These are phyloP conservation scores for Wickerhamiella pararugosa DNA, from an alignment of 1,139 yeast species.

Conservation along the genomic window DNA sequence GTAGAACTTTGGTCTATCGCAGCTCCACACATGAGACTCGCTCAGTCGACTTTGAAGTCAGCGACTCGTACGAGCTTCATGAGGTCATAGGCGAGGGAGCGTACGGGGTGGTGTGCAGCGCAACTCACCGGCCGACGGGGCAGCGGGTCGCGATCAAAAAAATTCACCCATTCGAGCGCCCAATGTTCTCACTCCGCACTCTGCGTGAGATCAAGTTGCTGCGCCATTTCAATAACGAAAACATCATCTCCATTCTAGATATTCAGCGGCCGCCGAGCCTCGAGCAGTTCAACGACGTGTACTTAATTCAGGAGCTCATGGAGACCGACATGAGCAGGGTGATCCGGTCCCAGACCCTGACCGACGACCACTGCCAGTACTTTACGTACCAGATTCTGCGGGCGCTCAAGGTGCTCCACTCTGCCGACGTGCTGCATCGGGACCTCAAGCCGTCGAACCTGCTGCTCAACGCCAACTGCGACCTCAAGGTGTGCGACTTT, in stretches of 20 bases:
- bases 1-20: slow-evolving; percentile 11
- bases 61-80: slow-evolving; percentile 70
- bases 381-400: slow-evolving; percentile 81
- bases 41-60: slow-evolving; percentile 67
- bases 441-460: slow-evolving; percentile 87
- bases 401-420: slow-evolving; percentile 80
- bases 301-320: slow-evolving; percentile 88
- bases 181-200: slow-evolving; percentile 84
- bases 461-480: slow-evolving; percentile 81
- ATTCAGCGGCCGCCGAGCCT: slow-evolving; percentile 73
- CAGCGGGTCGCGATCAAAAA: slow-evolving; percentile 91
- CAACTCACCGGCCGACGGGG: slow-evolving; percentile 72
- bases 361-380: slow-evolving; percentile 89
- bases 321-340: slow-evolving; percentile 90
- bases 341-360: slow-evolving; percentile 66
- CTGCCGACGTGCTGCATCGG: slow-evolving; percentile 82
- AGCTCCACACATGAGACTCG: slow-evolving; percentile 20
- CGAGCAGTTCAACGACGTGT: slow-evolving; percentile 72
- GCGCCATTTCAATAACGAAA: slow-evolving; percentile 81
- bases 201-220: slow-evolving; percentile 76
- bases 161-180: slow-evolving; percentile 83
- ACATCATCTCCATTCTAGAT: slow-evolving; percentile 79
- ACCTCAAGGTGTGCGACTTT: slow-evolving; percentile 85
- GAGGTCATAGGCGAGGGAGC: slow-evolving; percentile 98
- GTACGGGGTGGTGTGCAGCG: slow-evolving; percentile 90